Conservation (phyloP, 176 grass and related monocot species). For the Otatea glauca region DNA sequence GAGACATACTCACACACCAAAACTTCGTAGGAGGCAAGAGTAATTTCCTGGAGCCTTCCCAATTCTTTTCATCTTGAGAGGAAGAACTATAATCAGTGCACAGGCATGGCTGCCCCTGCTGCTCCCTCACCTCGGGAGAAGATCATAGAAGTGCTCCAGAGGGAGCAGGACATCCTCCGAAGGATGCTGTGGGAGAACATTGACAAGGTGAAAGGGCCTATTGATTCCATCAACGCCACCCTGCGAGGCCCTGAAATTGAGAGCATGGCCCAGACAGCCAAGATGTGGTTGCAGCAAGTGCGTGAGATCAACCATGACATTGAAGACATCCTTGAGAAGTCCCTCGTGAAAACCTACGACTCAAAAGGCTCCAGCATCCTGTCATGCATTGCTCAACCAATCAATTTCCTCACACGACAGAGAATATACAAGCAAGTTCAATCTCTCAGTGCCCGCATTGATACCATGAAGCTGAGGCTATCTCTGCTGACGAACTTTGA, state of each 20-base stretch:
- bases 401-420: neutral
- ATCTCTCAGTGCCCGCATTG: slow-evolving; percentile 1
- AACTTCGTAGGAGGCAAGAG: neutral
- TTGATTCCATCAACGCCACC: slow-evolving; percentile 29
- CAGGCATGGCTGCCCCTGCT: slow-evolving; percentile 8
- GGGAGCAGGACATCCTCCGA: slow-evolving; percentile 27
- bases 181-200: slow-evolving; percentile 1
- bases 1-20: neutral
- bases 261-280: neutral
- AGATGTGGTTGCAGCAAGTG: slow-evolving; percentile 36
- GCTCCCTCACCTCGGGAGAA: slow-evolving; percentile 1
- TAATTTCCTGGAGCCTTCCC: neutral
- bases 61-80: neutral
- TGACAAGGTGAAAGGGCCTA: neutral
- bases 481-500: slow-evolving; percentile 26
- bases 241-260: slow-evolving; percentile 13
- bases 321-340: slow-evolving; percentile 50
- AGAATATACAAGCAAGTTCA: slow-evolving; percentile 24
- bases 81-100: neutral
- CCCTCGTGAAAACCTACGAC: slow-evolving; percentile 8
- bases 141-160: slow-evolving; percentile 20
- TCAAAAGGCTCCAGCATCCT: slow-evolving; percentile 5
- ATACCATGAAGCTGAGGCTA: slow-evolving; percentile 25
- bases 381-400: neutral
- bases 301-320: slow-evolving; percentile 46